Base-by-base conservation (phyloP, 2,329 filamentous ascomycete species). In the Alternaria atra region DNA sequence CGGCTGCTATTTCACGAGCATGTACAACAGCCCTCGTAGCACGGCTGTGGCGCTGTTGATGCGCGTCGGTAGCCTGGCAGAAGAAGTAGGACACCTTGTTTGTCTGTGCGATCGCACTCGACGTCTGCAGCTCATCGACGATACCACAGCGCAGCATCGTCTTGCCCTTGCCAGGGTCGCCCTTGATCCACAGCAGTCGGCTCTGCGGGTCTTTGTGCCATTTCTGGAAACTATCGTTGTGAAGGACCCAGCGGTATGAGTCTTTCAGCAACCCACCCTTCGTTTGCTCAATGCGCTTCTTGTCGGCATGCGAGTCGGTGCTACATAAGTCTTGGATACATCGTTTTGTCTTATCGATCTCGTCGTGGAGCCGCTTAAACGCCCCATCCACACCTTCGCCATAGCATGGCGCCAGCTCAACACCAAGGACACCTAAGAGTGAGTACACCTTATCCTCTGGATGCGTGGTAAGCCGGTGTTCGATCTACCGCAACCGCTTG, bases 1-100 rank as follows among this genome's bases (percentile, higher is more conserved):
- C 25, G 71, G 73, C 3, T 81, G 67, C 55, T 80, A 68, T 0
- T 61, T 39, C 3, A 80, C 51, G 0, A 86, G 71, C 12, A 79
- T 46, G 35, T 75, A 83, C 0, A 84, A 72, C 0, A 86, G 69
- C 0, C 83, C 81, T 0, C 80, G 76, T 2, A 85, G 60, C 0
- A 84, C 77, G 2, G 80, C 73, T 1, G 66, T 73, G 0, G 79
- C 79, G 47, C 64, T 80, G 57, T 81, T 83, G 10, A 82, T 29
- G 84, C 75, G 65, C 79, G 84, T n/a, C n/a, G n/a, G n/a, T n/a
- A n/a, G n/a, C n/a, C n/a, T n/a, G n/a, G n/a, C n/a, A n/a, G n/a
- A 85, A 81, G 69, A 83, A 83, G 60, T 70, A 63, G 2, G 61
- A 59, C 7, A 29, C 27, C 7, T 4, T 29, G 7, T 9, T 54